Evolutionary conservation across 2,329 filamentous ascomycete genomes (phyloP).

Genomic region (Zopfia rhizophila): DNA sequence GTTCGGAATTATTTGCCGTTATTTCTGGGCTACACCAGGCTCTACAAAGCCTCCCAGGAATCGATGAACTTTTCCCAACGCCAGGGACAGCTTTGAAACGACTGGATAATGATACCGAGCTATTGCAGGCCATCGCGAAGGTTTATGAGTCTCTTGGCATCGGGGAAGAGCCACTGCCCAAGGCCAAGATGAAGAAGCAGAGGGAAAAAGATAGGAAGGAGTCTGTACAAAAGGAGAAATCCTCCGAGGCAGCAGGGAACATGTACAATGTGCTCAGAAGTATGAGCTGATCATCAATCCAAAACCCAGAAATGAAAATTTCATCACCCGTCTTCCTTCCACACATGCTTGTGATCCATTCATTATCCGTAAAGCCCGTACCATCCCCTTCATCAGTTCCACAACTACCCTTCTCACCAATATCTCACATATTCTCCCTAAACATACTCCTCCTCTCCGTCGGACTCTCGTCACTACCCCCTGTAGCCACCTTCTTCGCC

Average conservation of each 20-base stretch:
- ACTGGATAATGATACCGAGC: constrained; percentile 23
- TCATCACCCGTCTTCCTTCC: too few species aligned
- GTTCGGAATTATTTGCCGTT: constrained; percentile 2
- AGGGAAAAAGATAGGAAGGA: constrained; percentile 41
- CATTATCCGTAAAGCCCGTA: too few species aligned
- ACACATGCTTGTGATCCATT: too few species aligned
- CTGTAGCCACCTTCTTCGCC: constrained; percentile 46
- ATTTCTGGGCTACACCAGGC: constrained; percentile 21
- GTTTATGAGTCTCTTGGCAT: constrained; percentile 39
- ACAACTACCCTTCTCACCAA: too few species aligned
- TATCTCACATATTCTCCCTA: constrained; percentile 71
- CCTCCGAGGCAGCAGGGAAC: too few species aligned
- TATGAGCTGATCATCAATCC: too few species aligned
- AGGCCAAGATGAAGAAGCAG: constrained; percentile 24
- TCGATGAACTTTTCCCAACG: constrained; percentile 35
- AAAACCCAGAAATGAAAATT: too few species aligned
- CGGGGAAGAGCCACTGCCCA: constrained; percentile 33
- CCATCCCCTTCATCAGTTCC: too few species aligned
- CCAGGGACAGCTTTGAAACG: constrained; percentile 33
- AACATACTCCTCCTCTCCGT: constrained; percentile 76
- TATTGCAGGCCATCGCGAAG: constrained; percentile 35
- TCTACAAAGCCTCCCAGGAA: constrained; percentile 35
- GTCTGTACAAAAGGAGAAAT: too few species aligned
- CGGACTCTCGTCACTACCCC: constrained; percentile 62
- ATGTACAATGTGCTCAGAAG: too few species aligned